Base-by-base conservation (phyloP, 306 rosid genomes). In the Begonia masoniana region DNA sequence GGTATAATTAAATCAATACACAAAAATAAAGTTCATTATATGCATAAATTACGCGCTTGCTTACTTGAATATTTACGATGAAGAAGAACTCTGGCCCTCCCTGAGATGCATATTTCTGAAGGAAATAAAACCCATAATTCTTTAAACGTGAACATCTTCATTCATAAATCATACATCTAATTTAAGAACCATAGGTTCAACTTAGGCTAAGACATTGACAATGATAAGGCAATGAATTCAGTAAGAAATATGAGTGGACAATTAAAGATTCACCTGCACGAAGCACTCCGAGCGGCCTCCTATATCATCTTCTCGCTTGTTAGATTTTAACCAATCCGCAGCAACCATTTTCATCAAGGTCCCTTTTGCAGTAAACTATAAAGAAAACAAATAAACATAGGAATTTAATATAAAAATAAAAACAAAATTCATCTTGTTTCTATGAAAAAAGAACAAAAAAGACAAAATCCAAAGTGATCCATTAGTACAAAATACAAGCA, bases 11-110 rank as follows among this genome's bases (percentile, higher is more conserved):
- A 41, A 60, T 7, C 14, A 1, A 43, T 50, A 36, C 13, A 15
- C 15, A 13, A 43, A 45, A 45, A 45, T 52, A 47, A 51, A 31
- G 39, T 21, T 2, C 24, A 21, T 21, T 21, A 21, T 21, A 39
- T 55, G 53, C 15, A 57, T 19, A 36, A 15, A 59, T 39, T 3
- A 66, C 85, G 7, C 5, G 39, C 39, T 74, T 31, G 39, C 39
- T 74, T 54, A 86, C 99, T 66, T 84, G 88, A 24, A 88, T 77
- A 74, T 84, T 84, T 24, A 88, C 68, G 23, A 84, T 59, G 54
- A 84, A 76, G 76, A 88, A 88, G 81, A 88, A 88, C 62, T 88
- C 95, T 7, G 87, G 56, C 42, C 84, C 84, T 16, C 81, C 93
- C 13, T 51, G 76, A 53, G 59, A 71, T 52, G 84, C 93, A 74